These are phyloP conservation scores for Malbranchea zuffiana DNA, from an alignment of 2,329 filamentous ascomycete species.

Conservation along the genomic window DNA sequence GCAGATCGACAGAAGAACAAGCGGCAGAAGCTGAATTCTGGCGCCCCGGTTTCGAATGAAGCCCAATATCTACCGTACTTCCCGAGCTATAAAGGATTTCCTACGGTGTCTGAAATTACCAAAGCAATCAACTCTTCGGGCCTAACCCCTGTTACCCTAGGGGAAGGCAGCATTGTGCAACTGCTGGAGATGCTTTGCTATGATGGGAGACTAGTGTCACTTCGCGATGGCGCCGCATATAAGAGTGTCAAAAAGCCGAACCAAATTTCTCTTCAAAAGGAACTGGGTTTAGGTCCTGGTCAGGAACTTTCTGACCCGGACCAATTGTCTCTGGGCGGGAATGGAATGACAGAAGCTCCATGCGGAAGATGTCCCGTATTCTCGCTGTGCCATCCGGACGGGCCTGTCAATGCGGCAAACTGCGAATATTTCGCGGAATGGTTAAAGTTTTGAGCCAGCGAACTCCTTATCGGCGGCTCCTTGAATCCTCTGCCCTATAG, in stretches of 20 bases:
- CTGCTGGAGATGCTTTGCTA: slow-evolving; percentile 80
- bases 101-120: slow-evolving; percentile 68
- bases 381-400: slow-evolving; percentile 80
- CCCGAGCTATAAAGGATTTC: slow-evolving; percentile 63
- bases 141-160: slow-evolving; percentile 59
- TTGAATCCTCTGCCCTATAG: too few relatives aligned
- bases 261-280: slow-evolving; percentile 23
- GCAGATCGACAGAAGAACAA: slow-evolving; percentile 32
- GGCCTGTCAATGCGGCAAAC: slow-evolving; percentile 76
- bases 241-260: slow-evolving; percentile 34
- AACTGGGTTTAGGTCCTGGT: slow-evolving; percentile 24
- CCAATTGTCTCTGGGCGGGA: slow-evolving; percentile 42
- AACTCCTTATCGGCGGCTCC: too few relatives aligned
- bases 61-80: slow-evolving; percentile 41
- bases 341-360: slow-evolving; percentile 76
- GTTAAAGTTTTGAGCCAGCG: too few relatives aligned
- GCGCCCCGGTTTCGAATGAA: slow-evolving; percentile 21
- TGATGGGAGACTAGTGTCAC: slow-evolving; percentile 67
- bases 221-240: slow-evolving; percentile 42
- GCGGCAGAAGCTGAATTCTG: slow-evolving; percentile 27
- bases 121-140: slow-evolving; percentile 57
- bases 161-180: slow-evolving; percentile 67
- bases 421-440: slow-evolving; percentile 88
- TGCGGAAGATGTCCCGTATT: slow-evolving; percentile 91
- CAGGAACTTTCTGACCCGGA: slow-evolving; percentile 24